phyloP scores from a whole-genome alignment of 2,329 filamentous ascomycete genomes.

The Cladosporium velox region DNA sequence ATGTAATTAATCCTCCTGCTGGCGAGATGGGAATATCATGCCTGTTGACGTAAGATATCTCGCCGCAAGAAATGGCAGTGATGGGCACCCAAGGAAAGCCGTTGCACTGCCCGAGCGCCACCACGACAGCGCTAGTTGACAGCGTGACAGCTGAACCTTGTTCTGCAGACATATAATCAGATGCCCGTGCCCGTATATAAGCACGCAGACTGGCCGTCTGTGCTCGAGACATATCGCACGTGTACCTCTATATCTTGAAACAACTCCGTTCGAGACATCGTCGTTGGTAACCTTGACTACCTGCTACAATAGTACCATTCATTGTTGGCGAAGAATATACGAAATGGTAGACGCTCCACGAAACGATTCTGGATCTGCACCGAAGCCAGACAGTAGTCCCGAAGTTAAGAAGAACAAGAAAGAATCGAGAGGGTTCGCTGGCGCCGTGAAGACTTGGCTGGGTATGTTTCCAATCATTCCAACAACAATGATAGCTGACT shows the following conservation, averaged over 20 bases:
- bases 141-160: conserved; percentile 8
- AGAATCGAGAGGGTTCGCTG: not conserved
- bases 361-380: not conserved
- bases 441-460: not conserved
- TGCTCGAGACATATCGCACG: not conserved
- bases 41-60: not conserved
- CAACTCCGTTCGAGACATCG: not conserved
- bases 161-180: not conserved
- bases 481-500: not conserved
- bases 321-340: not conserved
- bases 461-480: not conserved
- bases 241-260: not conserved
- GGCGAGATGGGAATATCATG: not conserved
- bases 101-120: conserved; percentile 14
- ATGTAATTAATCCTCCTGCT: not conserved
- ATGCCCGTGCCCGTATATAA: not conserved
- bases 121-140: conserved; percentile 5
- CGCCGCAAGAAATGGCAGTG: not conserved
- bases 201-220: not conserved
- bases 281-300: not conserved
- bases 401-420: not conserved
- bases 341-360: not conserved
- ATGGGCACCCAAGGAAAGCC: not conserved
- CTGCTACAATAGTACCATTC: not conserved
- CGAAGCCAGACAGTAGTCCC: not conserved